A percentile compares a stretch with the other conserved stretches of the same genome.
Conservation (phyloP, 2,329 filamentous ascomycete species). For the Fusarium liriodendri region DNA sequence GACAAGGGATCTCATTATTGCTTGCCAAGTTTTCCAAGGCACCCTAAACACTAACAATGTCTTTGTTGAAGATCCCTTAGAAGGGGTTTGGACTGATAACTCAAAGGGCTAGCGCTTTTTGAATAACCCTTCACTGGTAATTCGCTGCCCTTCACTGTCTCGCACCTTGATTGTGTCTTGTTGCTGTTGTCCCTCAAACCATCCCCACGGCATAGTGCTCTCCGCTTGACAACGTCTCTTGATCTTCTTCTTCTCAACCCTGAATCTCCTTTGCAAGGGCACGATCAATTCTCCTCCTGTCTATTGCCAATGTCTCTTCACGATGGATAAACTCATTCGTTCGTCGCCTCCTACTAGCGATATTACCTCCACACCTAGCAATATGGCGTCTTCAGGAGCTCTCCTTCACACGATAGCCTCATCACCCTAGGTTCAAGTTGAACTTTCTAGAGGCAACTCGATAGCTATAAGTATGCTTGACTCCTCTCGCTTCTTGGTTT, state of each 20-base stretch:
- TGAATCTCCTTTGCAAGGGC: slow-evolving; percentile 19
- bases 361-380: slow-evolving; percentile 8
- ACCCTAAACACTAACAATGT: neutral
- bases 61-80: neutral
- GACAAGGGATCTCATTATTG: slow-evolving; percentile 23
- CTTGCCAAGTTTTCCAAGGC: neutral
- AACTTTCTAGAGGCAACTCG: neutral
- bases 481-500: neutral
- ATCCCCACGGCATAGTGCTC: neutral
- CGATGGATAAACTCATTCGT: neutral
- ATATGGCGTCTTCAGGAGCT: slow-evolving; percentile 5
- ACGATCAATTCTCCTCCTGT: neutral
- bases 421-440: neutral
- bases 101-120: slow-evolving; percentile 6
- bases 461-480: slow-evolving; percentile 32
- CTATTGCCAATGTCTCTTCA: slow-evolving; percentile 23
- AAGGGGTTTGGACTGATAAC: neutral
- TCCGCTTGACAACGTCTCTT: neutral
- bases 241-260: neutral
- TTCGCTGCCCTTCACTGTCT: neutral
- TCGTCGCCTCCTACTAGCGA: neutral
- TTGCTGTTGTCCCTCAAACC: neutral
- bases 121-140: neutral
- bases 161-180: neutral
- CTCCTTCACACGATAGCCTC: slow-evolving; percentile 6